Evolutionary conservation across 306 rosid genomes (phyloP), one percentile per base, ranked within the genome.

Genomic region (Vigna mungo): DNA sequence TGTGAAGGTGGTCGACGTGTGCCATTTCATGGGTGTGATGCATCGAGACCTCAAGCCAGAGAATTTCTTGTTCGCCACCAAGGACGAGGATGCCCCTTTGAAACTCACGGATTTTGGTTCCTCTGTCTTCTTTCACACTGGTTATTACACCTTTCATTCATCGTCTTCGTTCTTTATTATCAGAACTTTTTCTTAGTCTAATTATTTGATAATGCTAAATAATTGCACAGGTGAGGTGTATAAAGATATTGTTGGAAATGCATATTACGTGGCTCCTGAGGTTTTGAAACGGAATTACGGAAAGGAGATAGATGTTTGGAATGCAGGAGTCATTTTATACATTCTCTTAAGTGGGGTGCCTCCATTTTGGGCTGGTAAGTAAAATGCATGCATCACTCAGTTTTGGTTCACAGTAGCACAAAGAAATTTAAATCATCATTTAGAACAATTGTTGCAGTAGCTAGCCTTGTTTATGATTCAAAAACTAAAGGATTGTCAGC

Each of bases 281-380:
- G 93, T 93, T 51, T 71, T 90, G 81, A 74, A 17, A 72, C 70
- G 91, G 16, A 81, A 14, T 36, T 88, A 93, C 81, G 98, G 96
- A 63, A 88, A 89, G 85, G 98, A 93, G 88, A 88, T 89, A 0
- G 98, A 93, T 78, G 74, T 90, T 3, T 93, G 97, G 98, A 93
- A 94, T 80, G 94, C 91, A 18, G 98, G 98, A 74, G 78, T 93
- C 81, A 90, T 89, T 81, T 79, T 93, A 58, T 93, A 88, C 81
- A 86, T 90, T 52, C 87, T 93, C 79, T 82, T 93, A 3, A 39
- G 84, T 70, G 98, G 98, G 23, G 88, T 61, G 21, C 91, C 98
- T 72, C 98, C 98, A 37, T 93, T 93, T 59, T 89, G 86, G 87
- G 94, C 84, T 9, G 88, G 97, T 93, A 81, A 71, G 85, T 80